Base-by-base conservation (phyloP, 2,329 filamentous ascomycete species). In the Colletotrichum eremochloae region DNA sequence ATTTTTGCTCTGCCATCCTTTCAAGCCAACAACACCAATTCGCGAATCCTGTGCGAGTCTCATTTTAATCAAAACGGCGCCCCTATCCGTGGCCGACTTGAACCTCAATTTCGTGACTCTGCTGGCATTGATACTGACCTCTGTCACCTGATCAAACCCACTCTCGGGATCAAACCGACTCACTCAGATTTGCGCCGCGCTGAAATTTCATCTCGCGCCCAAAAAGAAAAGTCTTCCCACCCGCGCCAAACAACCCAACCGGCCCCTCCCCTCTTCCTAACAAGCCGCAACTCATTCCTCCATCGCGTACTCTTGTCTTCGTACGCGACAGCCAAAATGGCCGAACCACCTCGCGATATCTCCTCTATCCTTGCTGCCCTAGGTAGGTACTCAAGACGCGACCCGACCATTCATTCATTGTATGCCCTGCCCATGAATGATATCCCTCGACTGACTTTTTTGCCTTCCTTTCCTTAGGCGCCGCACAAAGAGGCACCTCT, bases 321-420 rank as follows among this genome's bases (percentile, higher is more conserved):
- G 9, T 33, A 50, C 57, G 56, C 42, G 63, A 52, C 53, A 56
- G 67, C 33, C 56, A 77, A 52, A 73, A 84, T 84, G 82, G 80
- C 82, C 52, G 81, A 84, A 58, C 76, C 80, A 56, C 80, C 81
- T 56, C 81, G 81, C 61, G 81, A 83, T 68, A 84, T 85, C 69
- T 81, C 85, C 77, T 85, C 84, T 73, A 86, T 87, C 71, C 80
- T 87, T 74, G 85, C 85, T 68, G 85, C 85, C 73, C 80, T 87
- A 67, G 85, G 85, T 86, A 82, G 77, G 84, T 78, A 67, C 69
- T 65, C 60, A 69, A 57, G 57, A 68, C 68, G 65, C 46, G 50
- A 58, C 63, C 38, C 68, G 63, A 50, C 46, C 36, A 7, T 8
- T 6, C 36, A 36, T 36, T 36, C 9, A 58, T 71, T 20, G 42